A percentile compares a stretch with the other conserved stretches of the same genome.
Conservation (phyloP, 345 rosid genomes). For the Ricinus communis region DNA sequence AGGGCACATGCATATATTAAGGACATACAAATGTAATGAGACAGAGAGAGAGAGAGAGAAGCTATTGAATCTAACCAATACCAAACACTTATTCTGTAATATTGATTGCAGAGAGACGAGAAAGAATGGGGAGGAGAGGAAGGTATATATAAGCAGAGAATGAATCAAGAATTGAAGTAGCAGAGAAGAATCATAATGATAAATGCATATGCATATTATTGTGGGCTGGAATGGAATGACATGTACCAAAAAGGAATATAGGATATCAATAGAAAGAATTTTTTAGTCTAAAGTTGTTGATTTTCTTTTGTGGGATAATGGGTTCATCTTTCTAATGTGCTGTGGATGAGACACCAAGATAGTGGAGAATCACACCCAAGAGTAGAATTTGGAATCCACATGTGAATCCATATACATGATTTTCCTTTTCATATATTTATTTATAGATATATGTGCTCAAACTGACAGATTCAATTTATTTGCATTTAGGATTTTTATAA, state of each 20-base stretch:
- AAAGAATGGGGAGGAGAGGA: too few species aligned
- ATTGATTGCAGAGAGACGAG: too few species aligned
- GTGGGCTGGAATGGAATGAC: background rate
- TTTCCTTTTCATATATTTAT: too few species aligned
- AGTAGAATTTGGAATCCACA: conserved; percentile 22
- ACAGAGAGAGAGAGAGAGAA: too few species aligned
- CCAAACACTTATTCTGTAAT: too few species aligned
- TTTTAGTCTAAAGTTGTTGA: background rate
- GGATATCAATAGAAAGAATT: background rate
- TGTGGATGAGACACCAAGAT: background rate
- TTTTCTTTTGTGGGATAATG: background rate
- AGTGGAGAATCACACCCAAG: conserved; percentile 22
- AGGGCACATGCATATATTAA: too few species aligned
- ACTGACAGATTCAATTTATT: background rate
- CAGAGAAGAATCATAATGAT: too few species aligned
- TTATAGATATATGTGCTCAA: conserved; percentile 1
- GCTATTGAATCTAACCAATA: too few species aligned
- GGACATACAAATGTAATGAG: too few species aligned
- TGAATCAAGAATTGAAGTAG: too few species aligned
- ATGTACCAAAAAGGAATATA: background rate
- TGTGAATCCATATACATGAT: conserved; percentile 12
- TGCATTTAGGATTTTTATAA: background rate
- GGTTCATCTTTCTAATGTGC: background rate
- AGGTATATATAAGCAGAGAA: too few species aligned
- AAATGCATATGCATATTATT: too few species aligned